Base-by-base conservation (phyloP, 108 stramenopile species). In the Nitzschia sp. region DNA sequence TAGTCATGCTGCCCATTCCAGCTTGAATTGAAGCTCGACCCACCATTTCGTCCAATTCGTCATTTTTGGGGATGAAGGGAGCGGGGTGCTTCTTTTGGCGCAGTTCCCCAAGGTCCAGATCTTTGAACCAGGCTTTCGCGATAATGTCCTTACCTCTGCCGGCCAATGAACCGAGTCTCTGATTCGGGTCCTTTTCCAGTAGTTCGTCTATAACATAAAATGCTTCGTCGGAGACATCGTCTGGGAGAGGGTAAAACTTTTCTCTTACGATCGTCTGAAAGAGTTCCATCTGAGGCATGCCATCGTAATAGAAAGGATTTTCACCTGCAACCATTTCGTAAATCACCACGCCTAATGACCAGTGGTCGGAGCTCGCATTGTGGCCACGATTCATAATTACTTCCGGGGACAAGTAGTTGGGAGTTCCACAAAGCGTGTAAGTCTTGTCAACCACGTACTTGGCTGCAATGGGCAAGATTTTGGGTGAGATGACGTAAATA, bases 341-440 rank as follows among this genome's bases (percentile, higher is more conserved):
- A 21, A 96, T 64, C 34, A 97, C 75, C 25, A 96, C 89, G 21
- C 95, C 92, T 30, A 96, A 70, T 6, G 92, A 89, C 92, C 92
- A 96, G 85, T 91, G 93, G 61, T 96, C 92, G n/a, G 91, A 86
- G 3, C 88, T 87, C 70, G 79, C 86, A 51, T 72, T 63, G 48
- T 78, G 77, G 0, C 77, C 77, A 25, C 29, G 38, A 42, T 70
- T 72, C 29, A 72, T 34, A 27, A 78, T 62, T 3, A 91, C 82
- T 72, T 95, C 92, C 3, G 95, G 95, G 6, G 91, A 89, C 1
- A 95, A 76, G 59, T 93, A 95, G 61, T 94, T 96, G 1, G 97
- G 97, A 19, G 97, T 98, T 17, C 97, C 96, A 58, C 96, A 97
- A 1, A 98, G 76, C 21, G 97, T 96, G 58, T 83, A 91, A n/a